Percentiles rank a stretch among this genome's conserved stretches.
Conservation (phyloP, 371 early-diverging fungal species). For the Rhizopus arrhizus region DNA sequence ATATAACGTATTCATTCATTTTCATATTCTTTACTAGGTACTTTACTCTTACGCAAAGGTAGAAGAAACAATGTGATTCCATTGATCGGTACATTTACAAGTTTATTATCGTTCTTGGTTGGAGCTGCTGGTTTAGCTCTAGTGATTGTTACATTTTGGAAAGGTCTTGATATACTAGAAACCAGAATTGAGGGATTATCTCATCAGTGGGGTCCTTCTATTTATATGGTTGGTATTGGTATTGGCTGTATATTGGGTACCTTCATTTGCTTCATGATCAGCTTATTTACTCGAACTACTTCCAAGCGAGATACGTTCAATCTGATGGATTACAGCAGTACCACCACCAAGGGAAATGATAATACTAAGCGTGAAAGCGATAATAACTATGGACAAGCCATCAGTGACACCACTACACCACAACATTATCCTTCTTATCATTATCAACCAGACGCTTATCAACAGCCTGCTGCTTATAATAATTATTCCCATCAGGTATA, state of each 20-base stretch:
- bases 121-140: slow-evolving; percentile 33
- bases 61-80: slow-evolving; percentile 33
- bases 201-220: slow-evolving; percentile 36
- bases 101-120: slow-evolving; percentile 25
- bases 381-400: not conserved
- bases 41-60: slow-evolving; percentile 20
- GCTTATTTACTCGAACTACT: slow-evolving; percentile 9
- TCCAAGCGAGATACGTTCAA: not conserved
- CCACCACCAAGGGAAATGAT: not conserved
- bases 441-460: not conserved
- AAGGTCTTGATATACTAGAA: slow-evolving; percentile 24
- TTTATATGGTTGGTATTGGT: slow-evolving; percentile 32
- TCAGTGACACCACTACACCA: not conserved
- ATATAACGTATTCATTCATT: not conserved
- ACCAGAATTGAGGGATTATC: slow-evolving; percentile 23
- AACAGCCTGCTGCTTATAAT: not conserved
- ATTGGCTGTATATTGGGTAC: slow-evolving; percentile 25
- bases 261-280: slow-evolving; percentile 27
- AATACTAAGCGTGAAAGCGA: slow-evolving; percentile 3
- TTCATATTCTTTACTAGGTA: slow-evolving; percentile 8
- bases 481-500: not conserved
- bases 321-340: slow-evolving; percentile 1
- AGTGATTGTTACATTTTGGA: slow-evolving; percentile 31
- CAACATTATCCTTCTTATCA: slow-evolving; percentile 3
- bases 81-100: slow-evolving; percentile 27